Evolutionary conservation across 192 early-diverging fungal species (phyloP), one percentile per base, ranked within the genome.

Genomic region (Gryganskiella cystojenkinii): DNA sequence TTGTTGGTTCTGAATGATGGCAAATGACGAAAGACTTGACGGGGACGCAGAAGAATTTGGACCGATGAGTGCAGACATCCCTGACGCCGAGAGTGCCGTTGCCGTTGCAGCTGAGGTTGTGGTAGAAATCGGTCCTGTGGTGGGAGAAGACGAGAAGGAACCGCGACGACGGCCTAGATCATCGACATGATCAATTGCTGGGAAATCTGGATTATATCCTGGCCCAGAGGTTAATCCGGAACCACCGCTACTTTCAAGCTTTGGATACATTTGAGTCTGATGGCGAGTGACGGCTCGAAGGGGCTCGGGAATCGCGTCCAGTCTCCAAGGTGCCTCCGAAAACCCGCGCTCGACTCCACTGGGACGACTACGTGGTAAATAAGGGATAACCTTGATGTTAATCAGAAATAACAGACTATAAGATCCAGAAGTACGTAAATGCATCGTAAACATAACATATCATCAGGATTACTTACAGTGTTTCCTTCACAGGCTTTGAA

Each of bases 1-100:
- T 50, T 83, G 82, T 31, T 83, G 82, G 57, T 75, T 80, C 55
- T 83, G 82, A 25, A 83, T 83, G 44, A 61, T 64, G 17, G 82
- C 82, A 63, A 83, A 83, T 2, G 71, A 67, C 5, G 70, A 80
- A 0, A 78, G 33, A 13, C 9, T 37, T 27, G 67, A 70, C 33
- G 24, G 4, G 19, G 56, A 9, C 34, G 27, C n/a, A 9, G 61
- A 13, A 4, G 61, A 64, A 14, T 19, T 37, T 11, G 51, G 33
- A 14, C 57, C 58, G 3, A 57, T 46, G 7, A 31, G 47, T 1
- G 25, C 22, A 7, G 49, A 43, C 50, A 43, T 46, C 2, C 42
- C 68, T 1, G 43, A 46, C 3, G 51, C 14, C 11, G 53, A 61
- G 10, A 61, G 52, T 6, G 59, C 37, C 11, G 28, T 50, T n/a